These are phyloP conservation scores for Penicillium diatomitis DNA, from an alignment of 495 filamentous ascomycete genomes.

Conservation along the genomic window DNA sequence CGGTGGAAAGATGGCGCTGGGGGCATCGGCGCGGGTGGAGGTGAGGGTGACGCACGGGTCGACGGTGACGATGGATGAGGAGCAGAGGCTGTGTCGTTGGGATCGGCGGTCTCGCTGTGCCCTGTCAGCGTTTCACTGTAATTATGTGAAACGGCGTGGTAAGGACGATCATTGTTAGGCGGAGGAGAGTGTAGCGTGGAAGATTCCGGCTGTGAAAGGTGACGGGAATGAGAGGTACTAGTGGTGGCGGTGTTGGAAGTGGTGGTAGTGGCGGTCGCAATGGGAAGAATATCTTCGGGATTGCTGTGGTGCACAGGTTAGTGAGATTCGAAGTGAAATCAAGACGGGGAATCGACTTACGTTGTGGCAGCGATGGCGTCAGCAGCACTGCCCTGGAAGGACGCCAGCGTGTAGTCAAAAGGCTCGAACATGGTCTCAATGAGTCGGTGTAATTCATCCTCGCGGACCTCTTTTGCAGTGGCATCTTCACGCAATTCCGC, in stretches of 20 bases:
- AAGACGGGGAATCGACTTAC: conserved; percentile 12
- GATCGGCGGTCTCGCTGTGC: conserved; percentile 22
- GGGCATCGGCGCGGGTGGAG: conserved; percentile 25
- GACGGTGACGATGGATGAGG: conserved; percentile 19
- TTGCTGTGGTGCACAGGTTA: conserved; percentile 15
- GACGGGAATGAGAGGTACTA: conserved; percentile 24
- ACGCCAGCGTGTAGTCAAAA: conserved; percentile 83
- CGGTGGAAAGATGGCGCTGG: conserved; percentile 30
- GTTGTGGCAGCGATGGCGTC: conserved; percentile 30
- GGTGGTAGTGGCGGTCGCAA: conserved; percentile 15
- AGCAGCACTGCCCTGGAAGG: conserved; percentile 42
- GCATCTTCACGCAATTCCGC: conserved; percentile 89
- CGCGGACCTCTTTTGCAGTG: conserved; percentile 87
- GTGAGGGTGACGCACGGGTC: conserved; percentile 13
- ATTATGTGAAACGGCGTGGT: conserved; percentile 13
- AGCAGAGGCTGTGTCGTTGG: conserved; percentile 18
- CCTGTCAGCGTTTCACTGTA: conserved; percentile 15
- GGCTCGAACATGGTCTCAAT: conserved; percentile 93
- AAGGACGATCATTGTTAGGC: conserved; percentile 17
- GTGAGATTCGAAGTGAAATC: not conserved
- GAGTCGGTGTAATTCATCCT: conserved; percentile 87
- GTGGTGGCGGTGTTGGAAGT: conserved; percentile 18
- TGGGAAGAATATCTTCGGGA: conserved; percentile 33
- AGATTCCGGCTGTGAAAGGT: conserved; percentile 32
- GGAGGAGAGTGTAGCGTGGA: conserved; percentile 20